These are phyloP conservation scores for Asterophora lycoperdoides DNA, from an alignment of 768 basidiomycete species.

Conservation along the genomic window DNA sequence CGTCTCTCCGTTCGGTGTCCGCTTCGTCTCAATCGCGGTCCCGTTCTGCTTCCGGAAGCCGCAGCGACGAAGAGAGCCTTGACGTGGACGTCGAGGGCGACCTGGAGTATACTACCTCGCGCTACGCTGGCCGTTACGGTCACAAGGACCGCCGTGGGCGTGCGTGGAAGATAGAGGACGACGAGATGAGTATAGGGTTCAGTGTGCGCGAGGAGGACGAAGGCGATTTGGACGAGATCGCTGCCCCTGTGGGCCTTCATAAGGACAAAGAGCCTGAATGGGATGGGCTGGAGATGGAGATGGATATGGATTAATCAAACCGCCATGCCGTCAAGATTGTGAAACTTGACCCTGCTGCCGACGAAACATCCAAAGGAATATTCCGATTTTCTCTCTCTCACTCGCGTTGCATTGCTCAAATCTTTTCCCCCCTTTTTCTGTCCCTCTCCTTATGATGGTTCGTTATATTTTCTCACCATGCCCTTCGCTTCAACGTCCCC, in stretches of 20 bases:
- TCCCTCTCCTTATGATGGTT: not conserved
- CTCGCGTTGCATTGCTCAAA: slow-evolving; percentile 8
- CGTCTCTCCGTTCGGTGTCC: slow-evolving; percentile 44
- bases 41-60: slow-evolving; percentile 28
- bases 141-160: slow-evolving; percentile 20
- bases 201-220: slow-evolving; percentile 47
- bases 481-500: not conserved
- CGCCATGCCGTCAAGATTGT: not conserved
- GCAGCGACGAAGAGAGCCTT: slow-evolving; percentile 28
- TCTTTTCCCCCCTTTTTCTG: slow-evolving; percentile 1
- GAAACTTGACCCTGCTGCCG: not conserved
- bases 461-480: not conserved
- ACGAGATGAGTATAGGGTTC: slow-evolving; percentile 35
- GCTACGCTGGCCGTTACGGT: slow-evolving; percentile 18
- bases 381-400: not conserved
- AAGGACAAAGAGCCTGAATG: slow-evolving; percentile 36
- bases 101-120: slow-evolving; percentile 13
- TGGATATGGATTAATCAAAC: slow-evolving; percentile 55
- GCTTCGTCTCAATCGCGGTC: slow-evolving; percentile 31
- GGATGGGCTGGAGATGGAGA: slow-evolving; percentile 71
- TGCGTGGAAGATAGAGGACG: slow-evolving; percentile 40
- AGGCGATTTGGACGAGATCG: slow-evolving; percentile 27
- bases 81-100: slow-evolving; percentile 22
- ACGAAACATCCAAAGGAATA: not conserved
- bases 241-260: slow-evolving; percentile 13